Evolutionary conservation across 1,284 basidiomycete genomes (phyloP).

Genomic region (Meripilus lineatus): DNA sequence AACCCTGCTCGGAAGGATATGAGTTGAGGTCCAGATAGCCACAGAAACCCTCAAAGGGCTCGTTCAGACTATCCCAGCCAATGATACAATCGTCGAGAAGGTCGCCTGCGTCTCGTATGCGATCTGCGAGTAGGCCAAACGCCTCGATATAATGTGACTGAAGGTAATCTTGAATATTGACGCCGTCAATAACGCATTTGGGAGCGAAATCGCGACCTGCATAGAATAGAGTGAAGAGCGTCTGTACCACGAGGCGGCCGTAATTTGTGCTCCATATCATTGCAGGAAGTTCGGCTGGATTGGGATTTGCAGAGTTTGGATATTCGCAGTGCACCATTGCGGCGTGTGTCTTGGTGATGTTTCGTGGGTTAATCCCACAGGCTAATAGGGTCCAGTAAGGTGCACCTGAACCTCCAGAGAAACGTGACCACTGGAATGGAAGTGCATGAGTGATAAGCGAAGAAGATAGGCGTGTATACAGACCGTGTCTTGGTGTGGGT

Average conservation of each 20-base stretch:
- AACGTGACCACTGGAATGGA: slow-evolving; percentile 84
- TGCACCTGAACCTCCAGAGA: slow-evolving; percentile 94
- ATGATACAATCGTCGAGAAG: slow-evolving; percentile 86
- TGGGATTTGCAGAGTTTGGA: slow-evolving; percentile 53
- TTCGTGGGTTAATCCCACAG: slow-evolving; percentile 85
- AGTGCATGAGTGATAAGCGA: background rate
- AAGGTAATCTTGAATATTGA: slow-evolving; percentile 94
- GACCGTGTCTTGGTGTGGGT: slow-evolving; percentile 96
- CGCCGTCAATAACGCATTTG: slow-evolving; percentile 85
- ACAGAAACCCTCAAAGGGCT: slow-evolving; percentile 87
- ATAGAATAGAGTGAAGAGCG: slow-evolving; percentile 93
- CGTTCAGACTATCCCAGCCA: slow-evolving; percentile 97
- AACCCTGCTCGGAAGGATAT: slow-evolving; percentile 63
- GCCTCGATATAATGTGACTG: slow-evolving; percentile 85
- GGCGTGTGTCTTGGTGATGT: slow-evolving; percentile 81
- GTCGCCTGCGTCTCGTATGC: slow-evolving; percentile 68
- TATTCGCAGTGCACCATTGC: slow-evolving; percentile 91
- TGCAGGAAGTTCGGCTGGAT: slow-evolving; percentile 74
- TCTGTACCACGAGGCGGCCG: slow-evolving; percentile 82
- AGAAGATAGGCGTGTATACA: slow-evolving; percentile 30
- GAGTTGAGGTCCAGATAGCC: slow-evolving; percentile 71
- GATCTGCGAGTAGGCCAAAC: slow-evolving; percentile 69
- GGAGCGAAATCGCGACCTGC: slow-evolving; percentile 89
- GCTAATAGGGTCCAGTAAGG: slow-evolving; percentile 94
- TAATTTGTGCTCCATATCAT: slow-evolving; percentile 99